phyloP scores from a whole-genome alignment of 139 green algal species.

The Edaphochlamys debaryana region DNA sequence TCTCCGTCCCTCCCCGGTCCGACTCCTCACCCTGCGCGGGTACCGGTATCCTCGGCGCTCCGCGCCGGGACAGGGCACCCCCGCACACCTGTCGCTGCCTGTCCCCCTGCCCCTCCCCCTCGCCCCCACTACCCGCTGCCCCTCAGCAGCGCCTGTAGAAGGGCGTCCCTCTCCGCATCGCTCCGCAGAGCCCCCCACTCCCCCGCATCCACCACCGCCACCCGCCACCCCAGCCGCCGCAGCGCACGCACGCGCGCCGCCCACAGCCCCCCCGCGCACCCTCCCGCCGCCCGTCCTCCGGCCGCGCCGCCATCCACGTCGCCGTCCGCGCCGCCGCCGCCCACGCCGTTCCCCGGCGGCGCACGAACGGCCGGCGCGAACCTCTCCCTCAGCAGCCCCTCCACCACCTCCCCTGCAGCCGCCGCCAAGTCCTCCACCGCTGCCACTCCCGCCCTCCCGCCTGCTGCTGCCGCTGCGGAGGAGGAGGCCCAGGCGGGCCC shows the following conservation, averaged over 20 bases:
- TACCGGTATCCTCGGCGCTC: too few species aligned
- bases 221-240: conserved; percentile 20
- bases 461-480: neutral
- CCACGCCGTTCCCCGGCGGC: neutral
- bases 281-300: neutral
- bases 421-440: neutral
- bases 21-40: too few species aligned
- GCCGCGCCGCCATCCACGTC: neutral
- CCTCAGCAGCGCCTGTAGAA: neutral
- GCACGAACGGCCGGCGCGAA: conserved; percentile 17
- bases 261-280: conserved; percentile 5
- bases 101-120: too few species aligned
- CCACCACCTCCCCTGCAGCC: neutral
- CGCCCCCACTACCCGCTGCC: neutral
- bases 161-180: conserved; percentile 8
- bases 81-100: too few species aligned
- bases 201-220: conserved; percentile 22
- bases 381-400: conserved; percentile 11
- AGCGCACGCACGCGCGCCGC: conserved; percentile 15
- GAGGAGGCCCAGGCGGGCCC: neutral
- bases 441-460: neutral
- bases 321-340: neutral
- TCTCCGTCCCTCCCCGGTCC: too few species aligned
- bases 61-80: too few species aligned
- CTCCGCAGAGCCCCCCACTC: neutral